phyloP scores from a whole-genome alignment of 179 eudicot genomes.

The Dionaea muscipula region DNA sequence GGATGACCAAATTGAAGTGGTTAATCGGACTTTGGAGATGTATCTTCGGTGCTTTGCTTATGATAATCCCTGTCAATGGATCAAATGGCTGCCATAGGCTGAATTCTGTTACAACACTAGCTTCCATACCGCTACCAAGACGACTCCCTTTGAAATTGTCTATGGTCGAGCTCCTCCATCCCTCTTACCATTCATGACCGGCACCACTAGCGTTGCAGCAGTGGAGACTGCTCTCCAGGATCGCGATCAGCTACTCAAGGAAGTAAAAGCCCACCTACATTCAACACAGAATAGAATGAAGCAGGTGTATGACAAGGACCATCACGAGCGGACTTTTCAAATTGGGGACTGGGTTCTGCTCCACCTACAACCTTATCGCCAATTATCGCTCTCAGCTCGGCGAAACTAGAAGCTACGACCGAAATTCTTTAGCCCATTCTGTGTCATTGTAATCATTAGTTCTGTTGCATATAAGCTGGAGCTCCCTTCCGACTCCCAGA shows the following conservation, averaged over 20 bases:
- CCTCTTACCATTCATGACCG: not conserved
- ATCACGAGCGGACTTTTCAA: not conserved
- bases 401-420: not conserved
- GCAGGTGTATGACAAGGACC: not conserved
- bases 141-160: not conserved
- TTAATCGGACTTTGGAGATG: slow-evolving; percentile 3
- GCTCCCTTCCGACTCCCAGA: not conserved
- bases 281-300: not conserved
- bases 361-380: slow-evolving; percentile 3
- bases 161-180: slow-evolving; percentile 9
- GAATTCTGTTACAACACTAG: slow-evolving; percentile 5
- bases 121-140: not conserved
- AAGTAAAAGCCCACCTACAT: too few species aligned
- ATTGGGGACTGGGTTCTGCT: not conserved
- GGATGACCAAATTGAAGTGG: slow-evolving; percentile 5
- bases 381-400: not conserved
- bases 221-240: not conserved
- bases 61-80: not conserved
- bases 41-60: not conserved
- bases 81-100: not conserved
- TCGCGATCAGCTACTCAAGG: not conserved
- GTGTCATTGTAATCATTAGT: not conserved
- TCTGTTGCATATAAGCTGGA: not conserved
- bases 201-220: not conserved
- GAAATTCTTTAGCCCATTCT: not conserved